Base-by-base conservation (phyloP, 2,329 filamentous ascomycete species). In the Phyllosticta citrichinensis region DNA sequence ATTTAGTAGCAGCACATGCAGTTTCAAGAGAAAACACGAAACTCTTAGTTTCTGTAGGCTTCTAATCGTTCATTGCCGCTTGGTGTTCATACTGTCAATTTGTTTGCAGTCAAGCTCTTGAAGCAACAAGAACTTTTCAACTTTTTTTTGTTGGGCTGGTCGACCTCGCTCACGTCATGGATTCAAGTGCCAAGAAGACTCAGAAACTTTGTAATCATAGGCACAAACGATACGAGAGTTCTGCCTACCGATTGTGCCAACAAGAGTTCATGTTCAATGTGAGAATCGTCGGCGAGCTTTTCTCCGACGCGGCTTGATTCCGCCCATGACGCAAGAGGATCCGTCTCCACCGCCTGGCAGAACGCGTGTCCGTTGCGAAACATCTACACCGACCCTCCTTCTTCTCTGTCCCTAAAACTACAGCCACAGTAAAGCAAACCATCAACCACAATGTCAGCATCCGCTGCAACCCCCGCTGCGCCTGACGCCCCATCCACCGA, bases 301-400 rank as follows among this genome's bases (percentile, higher is more conserved):
- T 22, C 22, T 22, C 12, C 11, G n/a, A n/a, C 5, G 40, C 40
- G 40, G 40, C 12, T 3, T 14, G n/a, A 8, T 47, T 47, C 40
- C 40, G 40, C 14, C 3, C 17, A 60, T 60, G 58, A 60, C 58
- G 58, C 58, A 60, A 56, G 35, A 30, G 58, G 55, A 47, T 47
- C 40, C n/a, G 35, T 51, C 51, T 56, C 30, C 58, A 60, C 58
- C 58, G 58, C 58, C 58, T 40, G 53, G 58, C 58, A 60, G 25
- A 52, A 60, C 40, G 53, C 33, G 19, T 40, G 17, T 35, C 24
- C 24, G 20, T 27, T 9, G 9, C 22, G 30, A 40, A 19, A 10
- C 17, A 17, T 52, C 17, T 22, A 4, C 20, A 17, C 25, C 20
- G 27, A 1, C 19, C 1, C 12, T 25, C 6, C 20, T 24, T 22